These are phyloP conservation scores for Phaeosphaeriaceae sp. DNA, from an alignment of 2,329 filamentous ascomycete genomes.

Conservation along the genomic window DNA sequence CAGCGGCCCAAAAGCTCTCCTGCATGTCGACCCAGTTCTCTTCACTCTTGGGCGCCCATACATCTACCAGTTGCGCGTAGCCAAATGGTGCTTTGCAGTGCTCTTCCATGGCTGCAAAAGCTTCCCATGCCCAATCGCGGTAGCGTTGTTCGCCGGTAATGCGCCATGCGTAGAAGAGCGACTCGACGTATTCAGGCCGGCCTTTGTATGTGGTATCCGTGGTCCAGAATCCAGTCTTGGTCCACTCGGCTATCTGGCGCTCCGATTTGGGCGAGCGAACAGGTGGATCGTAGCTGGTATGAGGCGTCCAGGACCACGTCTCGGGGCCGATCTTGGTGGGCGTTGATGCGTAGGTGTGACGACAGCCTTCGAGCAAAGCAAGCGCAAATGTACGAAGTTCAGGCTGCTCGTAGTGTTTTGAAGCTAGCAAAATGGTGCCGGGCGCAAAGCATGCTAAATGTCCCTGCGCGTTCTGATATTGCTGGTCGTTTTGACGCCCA, in stretches of 20 bases:
- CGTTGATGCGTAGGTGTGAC: constrained; percentile 46
- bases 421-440: constrained; percentile 50
- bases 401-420: constrained; percentile 37
- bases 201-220: constrained; percentile 42
- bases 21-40: constrained; percentile 45
- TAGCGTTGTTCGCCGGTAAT: constrained; percentile 50
- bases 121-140: constrained; percentile 53
- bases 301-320: constrained; percentile 48
- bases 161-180: constrained; percentile 51
- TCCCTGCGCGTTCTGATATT: constrained; percentile 48
- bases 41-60: constrained; percentile 34
- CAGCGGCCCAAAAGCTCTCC: constrained; percentile 50
- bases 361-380: constrained; percentile 51
- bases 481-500: constrained; percentile 39
- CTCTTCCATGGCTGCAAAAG: constrained; percentile 45
- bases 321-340: constrained; percentile 50
- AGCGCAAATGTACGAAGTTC: constrained; percentile 46
- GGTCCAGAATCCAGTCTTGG: constrained; percentile 43
- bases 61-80: constrained; percentile 48
- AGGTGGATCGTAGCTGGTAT: constrained; percentile 41
- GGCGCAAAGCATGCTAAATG: constrained; percentile 52
- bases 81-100: constrained; percentile 49
- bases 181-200: constrained; percentile 50
- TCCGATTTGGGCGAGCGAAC: constrained; percentile 35
- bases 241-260: constrained; percentile 39